A percentile compares a stretch with the other conserved stretches of the same genome.
These are phyloP conservation scores for Talaromyces sp. DNA, from an alignment of 2,329 filamentous ascomycete species.

Conservation along the genomic window DNA sequence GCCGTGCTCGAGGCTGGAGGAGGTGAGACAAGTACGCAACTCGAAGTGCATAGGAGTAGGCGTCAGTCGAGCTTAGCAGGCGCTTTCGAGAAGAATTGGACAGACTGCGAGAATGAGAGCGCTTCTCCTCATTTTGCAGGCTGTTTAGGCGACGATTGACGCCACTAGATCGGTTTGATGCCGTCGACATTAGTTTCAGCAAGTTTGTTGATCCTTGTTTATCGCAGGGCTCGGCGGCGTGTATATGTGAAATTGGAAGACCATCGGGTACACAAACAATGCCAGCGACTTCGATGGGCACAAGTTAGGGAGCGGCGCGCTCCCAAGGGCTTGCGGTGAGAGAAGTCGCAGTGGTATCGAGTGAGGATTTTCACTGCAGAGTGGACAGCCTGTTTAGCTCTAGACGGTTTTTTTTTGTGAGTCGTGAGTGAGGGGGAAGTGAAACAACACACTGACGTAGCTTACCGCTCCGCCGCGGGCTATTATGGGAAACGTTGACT, in stretches of 20 bases:
- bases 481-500: not conserved
- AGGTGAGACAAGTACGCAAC: slow-evolving; percentile 90
- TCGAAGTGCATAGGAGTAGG: slow-evolving; percentile 84
- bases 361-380: not conserved
- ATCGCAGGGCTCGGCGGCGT: slow-evolving; percentile 25
- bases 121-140: slow-evolving; percentile 37
- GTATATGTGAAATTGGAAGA: slow-evolving; percentile 12
- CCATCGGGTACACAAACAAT: slow-evolving; percentile 5
- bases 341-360: not conserved
- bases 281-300: not conserved
- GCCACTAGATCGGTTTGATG: slow-evolving; percentile 41
- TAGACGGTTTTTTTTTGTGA: not conserved
- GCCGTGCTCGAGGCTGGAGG: slow-evolving; percentile 81
- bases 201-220: slow-evolving; percentile 18
- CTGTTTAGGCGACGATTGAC: slow-evolving; percentile 43
- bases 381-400: not conserved
- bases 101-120: slow-evolving; percentile 38
- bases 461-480: not conserved
- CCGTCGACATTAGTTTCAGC: slow-evolving; percentile 40
- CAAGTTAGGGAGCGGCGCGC: not conserved
- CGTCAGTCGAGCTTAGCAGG: slow-evolving; percentile 61
- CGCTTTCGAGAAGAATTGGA: slow-evolving; percentile 36
- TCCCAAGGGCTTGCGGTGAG: not conserved
- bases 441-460: slow-evolving; percentile 13
- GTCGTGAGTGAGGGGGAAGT: slow-evolving; percentile 9